Conservation (phyloP, 2,329 filamentous ascomycete genomes). For the Colletotrichum karsti region DNA sequence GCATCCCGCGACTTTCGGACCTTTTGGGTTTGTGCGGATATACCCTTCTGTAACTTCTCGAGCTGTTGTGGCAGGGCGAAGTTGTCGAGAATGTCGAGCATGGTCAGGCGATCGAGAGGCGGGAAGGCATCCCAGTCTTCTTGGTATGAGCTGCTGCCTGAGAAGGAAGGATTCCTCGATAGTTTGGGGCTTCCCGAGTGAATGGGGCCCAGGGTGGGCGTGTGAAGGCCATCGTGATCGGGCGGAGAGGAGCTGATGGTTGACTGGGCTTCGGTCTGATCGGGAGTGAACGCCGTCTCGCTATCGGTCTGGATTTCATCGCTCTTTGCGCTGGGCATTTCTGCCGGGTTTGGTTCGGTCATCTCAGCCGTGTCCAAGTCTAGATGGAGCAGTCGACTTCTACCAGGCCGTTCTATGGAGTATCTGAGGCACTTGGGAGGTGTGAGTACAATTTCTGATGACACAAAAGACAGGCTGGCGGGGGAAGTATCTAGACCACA, state of each 20-base stretch:
- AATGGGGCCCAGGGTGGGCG: conserved; percentile 58
- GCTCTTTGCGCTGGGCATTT: conserved; percentile 44
- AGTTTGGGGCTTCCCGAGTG: conserved; percentile 62
- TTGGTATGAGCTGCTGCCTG: conserved; percentile 85
- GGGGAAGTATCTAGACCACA: too few relatives aligned
- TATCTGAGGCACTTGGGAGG: too few relatives aligned
- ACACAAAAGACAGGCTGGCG: too few relatives aligned
- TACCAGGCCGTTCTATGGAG: too few relatives aligned
- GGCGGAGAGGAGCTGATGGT: conserved; percentile 52
- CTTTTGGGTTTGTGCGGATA: conserved; percentile 85
- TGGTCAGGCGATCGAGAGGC: conserved; percentile 86
- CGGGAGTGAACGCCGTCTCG: conserved; percentile 51
- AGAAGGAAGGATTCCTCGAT: conserved; percentile 83
- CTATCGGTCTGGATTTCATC: conserved; percentile 51
- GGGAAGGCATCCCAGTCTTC: conserved; percentile 90
- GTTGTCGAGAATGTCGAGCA: conserved; percentile 95
- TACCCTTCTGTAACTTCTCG: conserved; percentile 86
- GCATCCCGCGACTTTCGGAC: conserved; percentile 85
- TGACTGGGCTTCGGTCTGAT: conserved; percentile 47
- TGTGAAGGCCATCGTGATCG: conserved; percentile 54
- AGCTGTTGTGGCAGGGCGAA: conserved; percentile 89
- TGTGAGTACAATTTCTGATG: too few relatives aligned
- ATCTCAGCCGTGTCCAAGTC: conserved; percentile 37
- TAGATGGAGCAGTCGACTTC: background rate
- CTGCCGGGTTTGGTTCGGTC: conserved; percentile 33